Evolutionary conservation across 2,329 filamentous ascomycete genomes (phyloP).

Genomic region (Sporothrix brunneoviolacea): DNA sequence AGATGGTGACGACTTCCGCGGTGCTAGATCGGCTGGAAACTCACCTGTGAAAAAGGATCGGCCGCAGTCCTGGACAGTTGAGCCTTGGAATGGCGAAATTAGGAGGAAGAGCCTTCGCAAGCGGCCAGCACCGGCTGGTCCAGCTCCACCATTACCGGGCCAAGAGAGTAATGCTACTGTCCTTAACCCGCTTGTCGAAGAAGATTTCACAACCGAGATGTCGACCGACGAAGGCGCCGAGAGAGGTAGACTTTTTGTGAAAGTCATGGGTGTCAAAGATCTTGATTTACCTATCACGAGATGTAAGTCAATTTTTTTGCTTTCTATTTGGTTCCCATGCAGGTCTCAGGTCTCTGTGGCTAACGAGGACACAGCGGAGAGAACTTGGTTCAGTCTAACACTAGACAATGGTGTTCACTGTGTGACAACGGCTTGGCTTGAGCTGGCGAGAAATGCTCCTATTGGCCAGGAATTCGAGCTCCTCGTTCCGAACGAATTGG

Average conservation of each 20-base stretch:
- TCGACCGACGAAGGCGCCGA: constrained; percentile 72
- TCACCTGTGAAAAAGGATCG: constrained; percentile 70
- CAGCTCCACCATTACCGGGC: constrained; percentile 77
- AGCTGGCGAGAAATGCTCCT: constrained; percentile 82
- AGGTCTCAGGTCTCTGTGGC: not conserved
- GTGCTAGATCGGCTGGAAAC: constrained; percentile 56
- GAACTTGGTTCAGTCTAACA: constrained; percentile 89
- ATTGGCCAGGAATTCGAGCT: constrained; percentile 98
- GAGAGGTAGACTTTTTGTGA: constrained; percentile 87
- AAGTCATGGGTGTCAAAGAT: constrained; percentile 97
- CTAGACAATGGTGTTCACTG: constrained; percentile 98
- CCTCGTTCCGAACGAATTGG: constrained; percentile 93
- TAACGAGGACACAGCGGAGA: constrained; percentile 57
- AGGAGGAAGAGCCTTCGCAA: constrained; percentile 61
- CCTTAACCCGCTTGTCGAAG: constrained; percentile 62
- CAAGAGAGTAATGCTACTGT: constrained; percentile 72
- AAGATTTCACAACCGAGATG: constrained; percentile 51
- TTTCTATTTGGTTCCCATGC: too few species aligned
- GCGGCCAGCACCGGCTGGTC: constrained; percentile 46
- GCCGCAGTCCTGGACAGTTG: constrained; percentile 89
- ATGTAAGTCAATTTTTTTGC: constrained; percentile 51
- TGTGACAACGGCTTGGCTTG: constrained; percentile 92
- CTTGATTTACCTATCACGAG: constrained; percentile 84
- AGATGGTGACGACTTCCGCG: constrained; percentile 48
- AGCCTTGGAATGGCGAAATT: constrained; percentile 85